Conservation (phyloP, 768 basidiomycete species). For the Suillus subluteus region DNA sequence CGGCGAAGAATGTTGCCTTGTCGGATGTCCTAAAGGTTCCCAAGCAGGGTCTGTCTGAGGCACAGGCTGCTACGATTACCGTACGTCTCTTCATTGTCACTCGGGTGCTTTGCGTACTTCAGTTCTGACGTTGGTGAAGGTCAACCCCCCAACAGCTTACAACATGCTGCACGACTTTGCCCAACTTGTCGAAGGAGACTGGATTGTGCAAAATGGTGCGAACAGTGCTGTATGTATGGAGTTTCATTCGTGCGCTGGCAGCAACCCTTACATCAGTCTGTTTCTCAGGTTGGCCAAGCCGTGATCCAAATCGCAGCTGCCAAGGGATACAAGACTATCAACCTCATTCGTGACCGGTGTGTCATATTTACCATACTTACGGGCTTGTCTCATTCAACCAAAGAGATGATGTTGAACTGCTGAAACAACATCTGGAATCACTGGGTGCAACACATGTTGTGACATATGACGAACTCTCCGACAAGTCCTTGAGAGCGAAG, state of each 20-base stretch:
- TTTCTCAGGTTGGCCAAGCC: conserved; percentile 72
- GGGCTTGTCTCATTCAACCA: conserved; percentile 3
- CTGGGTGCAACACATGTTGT: conserved; percentile 79
- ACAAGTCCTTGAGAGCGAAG: conserved; percentile 54
- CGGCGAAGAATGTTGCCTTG: conserved; percentile 53
- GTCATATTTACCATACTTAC: conserved; percentile 17
- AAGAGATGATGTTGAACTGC: conserved; percentile 55
- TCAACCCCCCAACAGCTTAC: conserved; percentile 85
- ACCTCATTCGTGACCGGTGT: conserved; percentile 76
- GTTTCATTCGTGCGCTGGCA: neutral
- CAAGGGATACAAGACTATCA: conserved; percentile 74
- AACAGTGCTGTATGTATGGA: conserved; percentile 78
- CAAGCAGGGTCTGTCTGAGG: conserved; percentile 51
- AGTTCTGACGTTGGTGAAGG: conserved; percentile 39
- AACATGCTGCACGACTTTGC: conserved; percentile 80
- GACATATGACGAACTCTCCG: conserved; percentile 74
- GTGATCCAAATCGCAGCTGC: conserved; percentile 85
- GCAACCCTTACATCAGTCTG: conserved; percentile 11
- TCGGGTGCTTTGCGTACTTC: neutral
- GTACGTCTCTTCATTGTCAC: conserved; percentile 41
- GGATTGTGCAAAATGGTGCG: conserved; percentile 85
- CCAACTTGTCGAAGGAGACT: conserved; percentile 66
- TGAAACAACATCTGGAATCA: conserved; percentile 53
- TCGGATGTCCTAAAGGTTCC: conserved; percentile 67
- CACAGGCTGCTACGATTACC: conserved; percentile 74